These are phyloP conservation scores for Amyloporia xantha DNA, from an alignment of 768 basidiomycete genomes.

Conservation along the genomic window DNA sequence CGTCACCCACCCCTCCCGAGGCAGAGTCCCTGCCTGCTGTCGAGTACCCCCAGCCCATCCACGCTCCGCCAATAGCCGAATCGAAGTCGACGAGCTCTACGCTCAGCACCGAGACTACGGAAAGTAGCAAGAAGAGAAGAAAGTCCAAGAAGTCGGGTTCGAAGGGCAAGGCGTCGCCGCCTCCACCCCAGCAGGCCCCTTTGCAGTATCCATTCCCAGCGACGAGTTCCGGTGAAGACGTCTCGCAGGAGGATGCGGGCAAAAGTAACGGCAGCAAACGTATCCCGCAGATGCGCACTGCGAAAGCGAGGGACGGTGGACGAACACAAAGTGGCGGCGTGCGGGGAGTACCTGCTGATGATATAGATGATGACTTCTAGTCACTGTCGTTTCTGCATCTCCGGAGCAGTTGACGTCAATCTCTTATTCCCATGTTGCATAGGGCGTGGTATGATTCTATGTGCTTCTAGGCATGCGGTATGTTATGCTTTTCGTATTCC, in stretches of 20 bases:
- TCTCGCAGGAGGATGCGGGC: constrained; percentile 8
- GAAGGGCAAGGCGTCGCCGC: constrained; percentile 25
- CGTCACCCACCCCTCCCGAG: constrained; percentile 11
- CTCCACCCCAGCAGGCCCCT: constrained; percentile 6
- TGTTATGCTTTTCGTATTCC: not conserved
- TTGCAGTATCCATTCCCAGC: constrained; percentile 64
- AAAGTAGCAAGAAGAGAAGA: constrained; percentile 22
- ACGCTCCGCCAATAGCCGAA: constrained; percentile 11
- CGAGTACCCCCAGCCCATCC: not conserved
- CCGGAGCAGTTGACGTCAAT: not conserved
- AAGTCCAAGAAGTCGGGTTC: constrained; percentile 37
- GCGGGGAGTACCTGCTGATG: constrained; percentile 51
- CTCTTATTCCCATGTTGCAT: too few species aligned
- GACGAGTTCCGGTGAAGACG: constrained; percentile 25
- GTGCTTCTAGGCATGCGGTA: not conserved
- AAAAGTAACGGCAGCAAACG: constrained; percentile 18
- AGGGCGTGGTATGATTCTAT: not conserved
- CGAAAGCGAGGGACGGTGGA: constrained; percentile 72
- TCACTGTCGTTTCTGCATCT: not conserved
- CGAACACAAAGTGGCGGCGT: constrained; percentile 86
- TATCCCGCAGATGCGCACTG: constrained; percentile 59
- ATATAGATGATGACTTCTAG: constrained; percentile 24
- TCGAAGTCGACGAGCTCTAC: constrained; percentile 17
- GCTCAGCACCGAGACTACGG: constrained; percentile 10
- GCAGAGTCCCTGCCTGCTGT: constrained; percentile 1